Percentiles rank a stretch among this genome's conserved stretches.
Conservation (phyloP, 2,329 filamentous ascomycete genomes). For the Apiospora phragmitis region DNA sequence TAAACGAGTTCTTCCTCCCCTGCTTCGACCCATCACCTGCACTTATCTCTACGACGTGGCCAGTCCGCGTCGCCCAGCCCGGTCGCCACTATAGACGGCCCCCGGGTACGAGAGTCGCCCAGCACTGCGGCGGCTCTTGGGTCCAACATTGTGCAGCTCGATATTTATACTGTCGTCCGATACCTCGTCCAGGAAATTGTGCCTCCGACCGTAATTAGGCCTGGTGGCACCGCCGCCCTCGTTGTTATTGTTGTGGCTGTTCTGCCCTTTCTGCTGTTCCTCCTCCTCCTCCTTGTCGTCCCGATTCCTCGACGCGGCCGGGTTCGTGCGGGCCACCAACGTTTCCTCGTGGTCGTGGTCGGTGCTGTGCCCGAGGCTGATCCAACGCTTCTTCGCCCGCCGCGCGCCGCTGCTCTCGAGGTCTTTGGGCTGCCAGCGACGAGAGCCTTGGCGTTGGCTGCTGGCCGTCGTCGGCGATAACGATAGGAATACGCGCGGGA, state of each 20-base stretch:
- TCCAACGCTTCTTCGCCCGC: background rate
- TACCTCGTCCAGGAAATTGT: background rate
- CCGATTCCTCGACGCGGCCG: background rate
- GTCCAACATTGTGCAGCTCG: background rate
- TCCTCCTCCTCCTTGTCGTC: too few relatives aligned
- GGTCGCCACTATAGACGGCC: background rate
- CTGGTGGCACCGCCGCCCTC: too few relatives aligned
- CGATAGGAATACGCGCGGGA: background rate
- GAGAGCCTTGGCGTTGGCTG: background rate
- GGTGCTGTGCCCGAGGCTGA: background rate
- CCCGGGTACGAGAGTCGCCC: background rate
- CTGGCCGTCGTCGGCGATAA: background rate
- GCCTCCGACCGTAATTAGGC: background rate
- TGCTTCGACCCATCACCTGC: constrained; percentile 17
- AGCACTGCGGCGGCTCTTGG: background rate
- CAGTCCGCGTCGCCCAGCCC: background rate
- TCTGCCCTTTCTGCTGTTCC: background rate
- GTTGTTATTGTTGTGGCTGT: too few relatives aligned
- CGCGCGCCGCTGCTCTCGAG: background rate
- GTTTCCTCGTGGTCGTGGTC: background rate
- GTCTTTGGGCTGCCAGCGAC: background rate
- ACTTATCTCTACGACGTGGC: background rate
- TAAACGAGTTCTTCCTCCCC: too few relatives aligned
- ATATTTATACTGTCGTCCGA: background rate
- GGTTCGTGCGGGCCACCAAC: background rate